Evolutionary conservation across 768 basidiomycete species (phyloP), one percentile per base, ranked within the genome.

Genomic region (Serendipita indica): DNA sequence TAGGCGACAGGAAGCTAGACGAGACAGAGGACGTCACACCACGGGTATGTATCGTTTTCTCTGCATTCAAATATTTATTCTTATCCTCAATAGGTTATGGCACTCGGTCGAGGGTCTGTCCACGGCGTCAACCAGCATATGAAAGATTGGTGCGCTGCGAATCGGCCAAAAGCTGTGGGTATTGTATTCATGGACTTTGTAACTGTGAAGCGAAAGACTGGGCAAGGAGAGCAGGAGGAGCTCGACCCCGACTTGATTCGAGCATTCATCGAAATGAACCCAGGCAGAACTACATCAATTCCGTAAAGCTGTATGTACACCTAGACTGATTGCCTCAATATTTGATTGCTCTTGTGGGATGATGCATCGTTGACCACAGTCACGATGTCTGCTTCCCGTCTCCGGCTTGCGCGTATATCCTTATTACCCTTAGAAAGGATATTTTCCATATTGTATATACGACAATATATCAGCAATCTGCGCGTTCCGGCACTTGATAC

Each of bases 131-230:
- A 54, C 22, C 16, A 54, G 0, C 49, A 28, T 4, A 4, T 54
- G 10, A 33, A 28, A 30, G 49, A 20, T 3, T 54, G 49, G 49
- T 54, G 49, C 32, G 22, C 16, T 16, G 16, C 20, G 30, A 20
- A 54, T 28, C 22, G 22, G 10, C 30, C 49, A 4, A 43, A 43
- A 25, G 18, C 41, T 7, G 22, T 54, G 7, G 49, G 49, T 28
- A 54, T 54, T 28, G 49, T 54, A 12, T 28, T 54, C 49, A 54
- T 54, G 49, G 49, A 54, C 30, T 54, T 54, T 30, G 49, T 54
- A 7, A 54, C 4, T 18, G n/a, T 54, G 4, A n/a, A 54, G 30
- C 7, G 49, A 33, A 27, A 54, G n/a, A 28, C 12, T 10, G 7
- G 7, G 18, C 49, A 20, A 27, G 10, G 10, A 7, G 32, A 33